Percentiles rank a stretch among this genome's conserved stretches.
These are phyloP conservation scores for Colletotrichum truncatum DNA, from an alignment of 2,329 filamentous ascomycete species.

Conservation along the genomic window DNA sequence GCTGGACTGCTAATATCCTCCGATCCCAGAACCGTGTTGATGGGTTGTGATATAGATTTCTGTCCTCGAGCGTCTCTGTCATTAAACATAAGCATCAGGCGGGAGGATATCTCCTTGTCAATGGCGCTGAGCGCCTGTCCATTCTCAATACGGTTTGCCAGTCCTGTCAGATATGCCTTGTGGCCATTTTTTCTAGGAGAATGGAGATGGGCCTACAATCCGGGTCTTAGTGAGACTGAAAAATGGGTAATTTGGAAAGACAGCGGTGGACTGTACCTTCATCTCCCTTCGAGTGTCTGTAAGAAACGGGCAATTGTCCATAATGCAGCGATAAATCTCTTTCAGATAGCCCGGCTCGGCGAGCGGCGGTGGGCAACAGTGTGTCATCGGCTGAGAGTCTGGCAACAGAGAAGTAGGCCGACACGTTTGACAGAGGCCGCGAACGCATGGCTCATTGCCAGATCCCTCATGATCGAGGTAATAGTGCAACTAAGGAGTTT, in stretches of 20 bases:
- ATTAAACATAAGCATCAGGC: conserved; percentile 31
- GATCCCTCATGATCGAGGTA: conserved; percentile 29
- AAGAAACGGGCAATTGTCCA: conserved; percentile 27
- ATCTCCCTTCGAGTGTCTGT: conserved; percentile 27
- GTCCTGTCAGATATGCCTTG: conserved; percentile 13
- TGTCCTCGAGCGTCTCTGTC: conserved; percentile 27
- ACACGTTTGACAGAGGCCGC: conserved; percentile 25
- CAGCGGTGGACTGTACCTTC: conserved; percentile 20
- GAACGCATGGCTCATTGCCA: conserved; percentile 25
- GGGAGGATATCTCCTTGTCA: conserved; percentile 23
- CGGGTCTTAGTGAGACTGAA: neutral
- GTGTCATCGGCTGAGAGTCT: conserved; percentile 22
- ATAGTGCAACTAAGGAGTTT: conserved; percentile 19
- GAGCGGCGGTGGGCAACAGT: conserved; percentile 27
- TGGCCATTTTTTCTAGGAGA: conserved; percentile 28
- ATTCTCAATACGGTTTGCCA: conserved; percentile 18
- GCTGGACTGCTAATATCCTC: conserved; percentile 25
- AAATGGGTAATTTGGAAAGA: neutral
- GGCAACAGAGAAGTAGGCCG: conserved; percentile 17
- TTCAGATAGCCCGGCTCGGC: conserved; percentile 24
- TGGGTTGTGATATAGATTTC: conserved; percentile 24
- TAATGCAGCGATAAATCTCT: conserved; percentile 28
- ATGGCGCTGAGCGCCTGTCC: conserved; percentile 21
- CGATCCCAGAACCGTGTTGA: conserved; percentile 17
- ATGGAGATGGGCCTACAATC: conserved; percentile 21